Evolutionary conservation across 768 basidiomycete species (phyloP), one percentile per base, ranked within the genome.

Genomic region (Leccinum barrowsii): DNA sequence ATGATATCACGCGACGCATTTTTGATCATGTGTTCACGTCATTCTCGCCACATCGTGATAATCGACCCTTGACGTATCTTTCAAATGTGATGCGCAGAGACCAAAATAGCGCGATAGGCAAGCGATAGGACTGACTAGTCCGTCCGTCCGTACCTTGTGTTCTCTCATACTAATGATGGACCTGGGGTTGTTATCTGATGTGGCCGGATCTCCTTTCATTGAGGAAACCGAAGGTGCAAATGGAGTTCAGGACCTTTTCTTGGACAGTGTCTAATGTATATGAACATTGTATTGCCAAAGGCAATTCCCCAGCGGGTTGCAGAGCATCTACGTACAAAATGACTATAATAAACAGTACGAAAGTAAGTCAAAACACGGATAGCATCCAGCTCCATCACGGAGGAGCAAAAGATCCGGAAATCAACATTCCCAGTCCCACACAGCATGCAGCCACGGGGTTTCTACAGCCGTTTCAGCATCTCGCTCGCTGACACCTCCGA

Each of bases 401-500:
- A 35, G 10, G 26, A 47, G n/a, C 7, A 0, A 40, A 22, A 53
- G 30, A 49, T 50, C 47, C 34, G 15, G 47, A 17, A 32, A 30
- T 13, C 11, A 47, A 37, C 34, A 5, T 42, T 44, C 22, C 42
- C 28, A 30, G 21, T 28, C 17, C 19, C 40, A n/a, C 51, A 50
- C 10, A 28, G 5, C 35, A 37, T 7, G 10, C 46, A n/a, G 15
- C 24, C 34, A 10, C 7, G 40, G 40, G 40, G 8, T n/a, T 40
- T 57, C 51, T 61, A 75, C 24, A 66, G 53, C 22, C 70, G 67
- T 58, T 56, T 66, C 17, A 74, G 73, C 60, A 79, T 56, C 15
- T 80, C 80, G 34, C 75, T 76, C 28, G 80, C 78, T 46, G 76
- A 73, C 21, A 69, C 52, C 24, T 73, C 69, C 50, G 40, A 40